A percentile compares a stretch with the other conserved stretches of the same genome.
Evolutionary conservation across 192 early-diverging fungal genomes (phyloP).

Genomic region (Neocallimastix lanati): DNA sequence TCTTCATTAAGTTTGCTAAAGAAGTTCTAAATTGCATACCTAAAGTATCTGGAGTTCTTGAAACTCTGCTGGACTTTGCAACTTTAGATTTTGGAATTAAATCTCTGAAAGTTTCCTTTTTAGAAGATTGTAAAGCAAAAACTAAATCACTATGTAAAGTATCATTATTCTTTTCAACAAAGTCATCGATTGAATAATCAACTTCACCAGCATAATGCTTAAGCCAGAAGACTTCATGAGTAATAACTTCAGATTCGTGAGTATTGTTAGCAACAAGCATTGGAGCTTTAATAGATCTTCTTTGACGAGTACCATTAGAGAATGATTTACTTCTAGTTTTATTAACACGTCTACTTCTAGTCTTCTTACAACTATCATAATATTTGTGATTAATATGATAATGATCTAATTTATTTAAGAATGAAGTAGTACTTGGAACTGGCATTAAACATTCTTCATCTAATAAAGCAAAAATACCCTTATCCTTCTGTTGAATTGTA

Average conservation of each 20-base stretch:
- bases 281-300: neutral
- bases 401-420: neutral
- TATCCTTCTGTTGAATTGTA: neutral
- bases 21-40: neutral
- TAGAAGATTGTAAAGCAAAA: conserved; percentile 59
- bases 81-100: neutral
- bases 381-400: neutral
- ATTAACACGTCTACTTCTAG: neutral
- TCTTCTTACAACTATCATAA: neutral
- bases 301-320: conserved; percentile 7
- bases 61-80: neutral
- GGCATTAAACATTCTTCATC: neutral
- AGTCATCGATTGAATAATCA: conserved; percentile 70
- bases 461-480: neutral
- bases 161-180: conserved; percentile 98
- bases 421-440: neutral
- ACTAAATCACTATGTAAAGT: conserved; percentile 83
- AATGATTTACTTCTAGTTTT: conserved; percentile 31
- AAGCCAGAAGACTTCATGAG: neutral
- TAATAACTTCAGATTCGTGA: neutral
- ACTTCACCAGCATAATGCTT: conserved; percentile 96
- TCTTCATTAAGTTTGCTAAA: neutral
- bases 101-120: neutral
- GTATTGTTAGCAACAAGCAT: conserved; percentile 32
- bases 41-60: neutral